Conservation (phyloP, 2,329 filamentous ascomycete species). For the Neofusicoccum cordaticola region DNA sequence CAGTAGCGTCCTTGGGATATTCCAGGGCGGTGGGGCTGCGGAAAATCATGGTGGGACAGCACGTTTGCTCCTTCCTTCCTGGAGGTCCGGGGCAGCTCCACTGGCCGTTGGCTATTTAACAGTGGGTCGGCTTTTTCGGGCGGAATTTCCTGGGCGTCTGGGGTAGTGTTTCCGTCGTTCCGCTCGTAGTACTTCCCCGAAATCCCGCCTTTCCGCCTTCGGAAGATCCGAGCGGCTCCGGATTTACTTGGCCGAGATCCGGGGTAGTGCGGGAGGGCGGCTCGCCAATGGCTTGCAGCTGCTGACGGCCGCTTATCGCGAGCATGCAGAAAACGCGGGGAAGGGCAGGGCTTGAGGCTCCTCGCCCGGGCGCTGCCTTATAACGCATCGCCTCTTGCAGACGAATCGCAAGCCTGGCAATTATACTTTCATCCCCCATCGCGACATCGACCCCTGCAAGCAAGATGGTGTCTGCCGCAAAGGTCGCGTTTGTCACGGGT, state of each 20-base stretch:
- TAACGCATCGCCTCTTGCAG: not conserved
- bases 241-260: not conserved
- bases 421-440: not conserved
- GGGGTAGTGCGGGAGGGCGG: not conserved
- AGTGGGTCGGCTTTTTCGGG: not conserved
- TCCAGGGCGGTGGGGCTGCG: not conserved
- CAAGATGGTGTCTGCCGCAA: conserved; percentile 10
- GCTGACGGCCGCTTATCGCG: not conserved
- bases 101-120: not conserved
- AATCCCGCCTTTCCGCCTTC: not conserved
- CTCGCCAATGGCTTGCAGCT: not conserved
- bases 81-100: not conserved
- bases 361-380: not conserved
- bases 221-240: not conserved
- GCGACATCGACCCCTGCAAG: conserved; percentile 26
- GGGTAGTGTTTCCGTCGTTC: not conserved
- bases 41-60: not conserved
- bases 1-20: not conserved
- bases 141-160: not conserved
- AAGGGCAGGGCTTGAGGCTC: not conserved
- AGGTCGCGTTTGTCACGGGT: conserved; percentile 36
- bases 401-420: not conserved
- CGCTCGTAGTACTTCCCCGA: not conserved
- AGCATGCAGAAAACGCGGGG: not conserved
- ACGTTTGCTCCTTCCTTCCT: not conserved